These are phyloP conservation scores for Arthroderma sp. DNA, from an alignment of 2,329 filamentous ascomycete species.

Conservation along the genomic window DNA sequence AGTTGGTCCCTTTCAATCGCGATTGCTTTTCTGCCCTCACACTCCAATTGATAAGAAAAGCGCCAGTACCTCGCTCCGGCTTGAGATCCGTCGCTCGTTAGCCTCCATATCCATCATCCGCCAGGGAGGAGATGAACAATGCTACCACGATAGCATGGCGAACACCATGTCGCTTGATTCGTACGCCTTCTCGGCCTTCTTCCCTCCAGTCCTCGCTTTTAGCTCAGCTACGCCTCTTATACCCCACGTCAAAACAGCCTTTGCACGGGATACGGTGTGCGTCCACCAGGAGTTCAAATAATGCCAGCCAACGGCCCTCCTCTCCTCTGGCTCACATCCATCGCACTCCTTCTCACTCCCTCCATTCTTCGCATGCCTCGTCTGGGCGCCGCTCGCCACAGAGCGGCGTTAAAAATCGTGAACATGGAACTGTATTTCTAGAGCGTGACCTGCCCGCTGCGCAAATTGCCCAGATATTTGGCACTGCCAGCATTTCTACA, in stretches of 20 bases:
- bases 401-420: conserved; percentile 10
- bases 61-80: not conserved
- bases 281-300: not conserved
- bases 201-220: not conserved
- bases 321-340: not conserved
- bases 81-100: not conserved
- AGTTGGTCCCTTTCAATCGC: no score
- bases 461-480: conserved; percentile 24
- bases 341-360: not conserved
- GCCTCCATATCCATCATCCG: not conserved
- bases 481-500: conserved; percentile 20
- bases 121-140: conserved; percentile 28
- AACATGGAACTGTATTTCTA: conserved; percentile 22
- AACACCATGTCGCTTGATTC: conserved; percentile 22
- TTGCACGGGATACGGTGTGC: not conserved
- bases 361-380: conserved; percentile 5
- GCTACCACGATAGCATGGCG: conserved; percentile 32
- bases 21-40: no score
- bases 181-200: not conserved
- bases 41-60: not conserved
- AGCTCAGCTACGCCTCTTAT: not conserved
- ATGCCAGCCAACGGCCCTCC: not conserved
- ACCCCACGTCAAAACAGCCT: not conserved
- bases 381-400: not conserved
- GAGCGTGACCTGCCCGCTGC: conserved; percentile 21